Conservation (phyloP, 768 basidiomycete species). For the Tulasnella sp. region DNA sequence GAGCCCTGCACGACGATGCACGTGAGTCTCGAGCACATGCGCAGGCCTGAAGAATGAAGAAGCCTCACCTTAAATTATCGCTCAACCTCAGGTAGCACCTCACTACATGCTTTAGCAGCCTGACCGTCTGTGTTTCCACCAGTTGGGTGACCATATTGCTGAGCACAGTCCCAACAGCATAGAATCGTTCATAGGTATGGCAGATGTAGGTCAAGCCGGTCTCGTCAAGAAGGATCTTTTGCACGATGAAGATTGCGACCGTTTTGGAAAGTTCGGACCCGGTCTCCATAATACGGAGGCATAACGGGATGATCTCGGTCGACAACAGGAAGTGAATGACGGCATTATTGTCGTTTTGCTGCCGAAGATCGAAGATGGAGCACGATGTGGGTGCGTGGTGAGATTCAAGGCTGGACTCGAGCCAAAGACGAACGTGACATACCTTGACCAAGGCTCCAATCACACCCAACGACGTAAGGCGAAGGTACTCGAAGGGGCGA, state of each 20-base stretch:
- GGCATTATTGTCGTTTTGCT: conserved; percentile 99
- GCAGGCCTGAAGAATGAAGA: conserved; percentile 11
- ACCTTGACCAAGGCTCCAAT: conserved; percentile 99
- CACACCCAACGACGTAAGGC: conserved; percentile 97
- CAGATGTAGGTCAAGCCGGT: conserved; percentile 97
- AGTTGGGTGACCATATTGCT: conserved; percentile 98
- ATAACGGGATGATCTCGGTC: conserved; percentile 98
- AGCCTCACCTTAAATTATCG: conserved; percentile 78
- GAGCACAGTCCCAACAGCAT: conserved; percentile 94
- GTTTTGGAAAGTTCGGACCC: conserved; percentile 98
- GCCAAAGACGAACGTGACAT: conserved; percentile 19
- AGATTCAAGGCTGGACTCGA: not conserved
- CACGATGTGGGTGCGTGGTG: not conserved
- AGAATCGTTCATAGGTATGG: conserved; percentile 99
- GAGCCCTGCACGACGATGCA: conserved; percentile 43
- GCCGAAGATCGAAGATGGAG: conserved; percentile 11
- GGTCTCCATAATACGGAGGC: conserved; percentile 98
- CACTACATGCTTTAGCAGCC: conserved; percentile 94
- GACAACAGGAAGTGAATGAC: conserved; percentile 98
- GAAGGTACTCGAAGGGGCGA: conserved; percentile 97
- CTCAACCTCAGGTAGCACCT: conserved; percentile 91
- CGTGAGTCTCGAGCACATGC: not conserved
- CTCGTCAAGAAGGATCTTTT: conserved; percentile 93
- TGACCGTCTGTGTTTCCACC: conserved; percentile 93
- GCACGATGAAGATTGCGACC: conserved; percentile 98